A percentile compares a stretch with the other conserved stretches of the same genome.
Conservation (phyloP, 345 rosid genomes). For the Eucalyptus regnans region DNA sequence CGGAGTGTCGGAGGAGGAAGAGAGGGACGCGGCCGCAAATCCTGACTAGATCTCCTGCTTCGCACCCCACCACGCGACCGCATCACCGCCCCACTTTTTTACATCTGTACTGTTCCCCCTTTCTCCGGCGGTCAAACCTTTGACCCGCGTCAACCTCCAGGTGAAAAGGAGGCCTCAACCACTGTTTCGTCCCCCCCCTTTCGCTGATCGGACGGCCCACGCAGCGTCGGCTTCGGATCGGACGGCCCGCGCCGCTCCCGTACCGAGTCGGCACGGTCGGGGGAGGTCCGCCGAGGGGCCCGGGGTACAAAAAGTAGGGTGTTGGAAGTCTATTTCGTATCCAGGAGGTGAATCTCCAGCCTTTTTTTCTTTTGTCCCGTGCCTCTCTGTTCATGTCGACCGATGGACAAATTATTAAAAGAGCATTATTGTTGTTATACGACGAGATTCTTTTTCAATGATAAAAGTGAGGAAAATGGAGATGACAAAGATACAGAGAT, state of each 20-base stretch:
- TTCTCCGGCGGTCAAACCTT: neutral
- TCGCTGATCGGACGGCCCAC: neutral
- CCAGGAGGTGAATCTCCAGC: neutral
- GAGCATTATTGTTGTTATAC: neutral
- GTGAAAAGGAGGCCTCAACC: neutral
- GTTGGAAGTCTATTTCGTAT: neutral
- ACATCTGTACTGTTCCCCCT: neutral
- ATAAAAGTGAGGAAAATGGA: neutral
- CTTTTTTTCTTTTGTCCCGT: neutral
- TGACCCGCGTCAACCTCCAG: neutral
- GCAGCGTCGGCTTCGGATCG: neutral
- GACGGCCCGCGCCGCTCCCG: neutral
- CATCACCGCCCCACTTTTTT: neutral
- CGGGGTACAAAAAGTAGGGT: neutral
- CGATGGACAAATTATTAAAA: neutral
- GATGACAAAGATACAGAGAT: neutral
- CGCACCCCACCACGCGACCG: neutral
- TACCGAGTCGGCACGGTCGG: neutral
- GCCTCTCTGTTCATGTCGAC: neutral
- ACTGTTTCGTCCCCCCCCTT: neutral
- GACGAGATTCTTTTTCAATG: neutral
- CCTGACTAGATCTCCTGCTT: neutral
- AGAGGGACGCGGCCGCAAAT: neutral
- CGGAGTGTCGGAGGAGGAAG: neutral
- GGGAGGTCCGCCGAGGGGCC: neutral